These are phyloP conservation scores for Emydomyces testavorans DNA, from an alignment of 2,329 filamentous ascomycete genomes.

Conservation along the genomic window DNA sequence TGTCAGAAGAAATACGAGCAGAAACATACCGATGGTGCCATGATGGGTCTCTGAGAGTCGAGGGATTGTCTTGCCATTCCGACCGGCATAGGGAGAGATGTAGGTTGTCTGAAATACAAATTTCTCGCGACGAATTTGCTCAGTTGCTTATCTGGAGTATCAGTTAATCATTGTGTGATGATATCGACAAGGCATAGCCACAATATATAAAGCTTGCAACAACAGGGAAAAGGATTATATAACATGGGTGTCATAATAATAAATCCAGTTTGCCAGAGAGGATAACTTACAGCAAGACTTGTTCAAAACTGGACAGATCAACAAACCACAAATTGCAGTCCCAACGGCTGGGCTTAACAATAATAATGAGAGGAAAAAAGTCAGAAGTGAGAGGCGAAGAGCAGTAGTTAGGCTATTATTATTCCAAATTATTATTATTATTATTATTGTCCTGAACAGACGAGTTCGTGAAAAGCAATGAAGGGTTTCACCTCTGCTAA, in stretches of 20 bases:
- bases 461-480: too few relatives aligned
- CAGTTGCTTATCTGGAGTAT: neutral
- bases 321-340: neutral
- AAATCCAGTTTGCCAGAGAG: neutral
- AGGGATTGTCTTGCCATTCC: conserved; percentile 32
- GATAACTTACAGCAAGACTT: neutral
- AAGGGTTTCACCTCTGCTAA: too few relatives aligned
- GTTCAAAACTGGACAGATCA: neutral
- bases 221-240: neutral
- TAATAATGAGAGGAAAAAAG: too few relatives aligned
- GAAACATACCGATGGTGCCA: conserved; percentile 42
- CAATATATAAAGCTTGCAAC: neutral
- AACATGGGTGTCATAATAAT: neutral
- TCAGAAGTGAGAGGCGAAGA: neutral
- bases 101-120: neutral
- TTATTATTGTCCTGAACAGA: too few relatives aligned
- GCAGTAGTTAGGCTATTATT: too few relatives aligned
- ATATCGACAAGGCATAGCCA: neutral
- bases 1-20: neutral
- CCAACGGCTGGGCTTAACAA: neutral
- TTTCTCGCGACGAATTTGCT: neutral
- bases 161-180: neutral
- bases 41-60: conserved; percentile 46
- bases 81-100: conserved; percentile 23
- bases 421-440: too few relatives aligned